Evolutionary conservation across 495 filamentous ascomycete genomes (phyloP).

Genomic region (Penicillium parvum): DNA sequence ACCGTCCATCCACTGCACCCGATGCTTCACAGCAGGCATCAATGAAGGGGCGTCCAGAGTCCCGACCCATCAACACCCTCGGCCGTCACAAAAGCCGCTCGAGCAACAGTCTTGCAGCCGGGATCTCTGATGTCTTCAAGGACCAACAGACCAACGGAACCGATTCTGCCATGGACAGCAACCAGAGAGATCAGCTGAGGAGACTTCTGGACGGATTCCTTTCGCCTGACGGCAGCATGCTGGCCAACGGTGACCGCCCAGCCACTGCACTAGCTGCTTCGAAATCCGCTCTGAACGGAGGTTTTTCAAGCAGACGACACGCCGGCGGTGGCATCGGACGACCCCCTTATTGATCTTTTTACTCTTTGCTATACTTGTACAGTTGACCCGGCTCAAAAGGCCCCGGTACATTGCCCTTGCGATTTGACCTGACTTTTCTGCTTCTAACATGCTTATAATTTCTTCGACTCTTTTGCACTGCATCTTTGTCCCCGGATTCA

Average conservation of each 20-base stretch:
- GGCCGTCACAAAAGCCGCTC: conserved; percentile 37
- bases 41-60: conserved; percentile 20
- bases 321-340: conserved; percentile 37
- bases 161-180: conserved; percentile 12
- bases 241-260: conserved; percentile 19
- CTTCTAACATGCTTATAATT: conserved; percentile 22
- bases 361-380: conserved; percentile 12
- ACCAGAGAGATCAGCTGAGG: conserved; percentile 31
- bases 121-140: conserved; percentile 10
- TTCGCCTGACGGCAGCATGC: conserved; percentile 15
- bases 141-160: conserved; percentile 9
- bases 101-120: conserved; percentile 31
- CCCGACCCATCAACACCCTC: conserved; percentile 22
- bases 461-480: conserved; percentile 1
- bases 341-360: conserved; percentile 36
- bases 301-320: conserved; percentile 20
- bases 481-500: background rate
- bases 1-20: conserved; percentile 39
- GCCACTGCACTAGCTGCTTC: conserved; percentile 8
- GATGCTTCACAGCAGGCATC: conserved; percentile 21
- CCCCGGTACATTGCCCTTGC: conserved; percentile 2
- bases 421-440: background rate
- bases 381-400: conserved; percentile 8
- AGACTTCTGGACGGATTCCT: conserved; percentile 39
- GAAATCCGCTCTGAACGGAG: conserved; percentile 13